Evolutionary conservation across 495 filamentous ascomycete species (phyloP), one percentile per base, ranked within the genome.

Genomic region (Aspergillus ostianus): DNA sequence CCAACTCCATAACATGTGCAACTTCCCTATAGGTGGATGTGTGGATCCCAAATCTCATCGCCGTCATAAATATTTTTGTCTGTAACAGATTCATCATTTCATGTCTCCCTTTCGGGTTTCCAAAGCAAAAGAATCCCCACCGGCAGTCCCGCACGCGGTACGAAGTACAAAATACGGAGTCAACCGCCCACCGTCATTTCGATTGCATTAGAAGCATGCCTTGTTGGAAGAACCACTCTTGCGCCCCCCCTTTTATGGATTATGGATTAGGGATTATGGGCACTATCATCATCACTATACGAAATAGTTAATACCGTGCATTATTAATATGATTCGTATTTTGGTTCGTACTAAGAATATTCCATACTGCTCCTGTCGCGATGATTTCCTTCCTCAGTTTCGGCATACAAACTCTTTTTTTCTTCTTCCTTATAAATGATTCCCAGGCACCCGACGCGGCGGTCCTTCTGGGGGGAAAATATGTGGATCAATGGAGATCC

Each of bases 401-500:
- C 36, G 13, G 13, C 2, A 41, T 17, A 17, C 36, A 41, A 41
- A 2, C 29, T 32, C 8, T 32, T 56, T 26, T 26, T 26, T 26
- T 26, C 23, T 26, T 26, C 23, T n/a, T n/a, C 23, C 23, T 26
- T 26, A 26, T 4, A 26, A 26, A 26, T 26, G 23, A 26, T 48
- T 57, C 41, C 50, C 41, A 30, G 55, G 64, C 64, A 70, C 36
- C 70, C 67, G 67, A 68, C 66, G 65, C 64, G 50, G 58, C 58
- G 73, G 70, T 64, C 65, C 65, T 59, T 51, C 62, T 58, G 71
- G 71, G 67, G 67, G 64, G 57, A 59, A 57, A 55, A 62, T 68
- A 64, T 68, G 73, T 70, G 71, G 67, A 65, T 62, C 59, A 60
- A 26, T 61, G 59, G 62, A 4, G 52, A 68, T 70, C 65, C 60